Conservation (phyloP, 192 early-diverging fungal genomes). For the Rhizophagus sp. region DNA sequence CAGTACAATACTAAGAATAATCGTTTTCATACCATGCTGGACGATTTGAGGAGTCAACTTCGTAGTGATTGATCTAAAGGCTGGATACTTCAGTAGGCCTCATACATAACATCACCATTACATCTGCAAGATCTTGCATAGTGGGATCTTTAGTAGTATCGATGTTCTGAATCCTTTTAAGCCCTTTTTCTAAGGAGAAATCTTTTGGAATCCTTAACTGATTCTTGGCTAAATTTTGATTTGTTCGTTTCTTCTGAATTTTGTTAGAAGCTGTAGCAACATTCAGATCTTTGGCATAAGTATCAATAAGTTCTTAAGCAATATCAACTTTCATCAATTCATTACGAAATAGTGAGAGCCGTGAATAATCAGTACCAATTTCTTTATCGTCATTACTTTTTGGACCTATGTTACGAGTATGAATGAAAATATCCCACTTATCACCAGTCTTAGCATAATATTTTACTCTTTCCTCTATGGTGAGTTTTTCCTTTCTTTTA, state of each 20-base stretch:
- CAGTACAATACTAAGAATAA: slow-evolving; percentile 30
- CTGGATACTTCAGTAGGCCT: slow-evolving; percentile 14
- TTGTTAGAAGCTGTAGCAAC: slow-evolving; percentile 20
- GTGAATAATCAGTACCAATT: neutral
- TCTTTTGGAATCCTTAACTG: neutral
- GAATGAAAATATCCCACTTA: neutral
- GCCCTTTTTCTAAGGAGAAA: slow-evolving; percentile 6
- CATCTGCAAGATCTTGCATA: slow-evolving; percentile 17
- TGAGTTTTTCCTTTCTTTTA: neutral
- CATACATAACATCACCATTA: neutral
- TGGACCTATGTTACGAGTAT: neutral
- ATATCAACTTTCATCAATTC: neutral
- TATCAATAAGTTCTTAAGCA: slow-evolving; percentile 1
- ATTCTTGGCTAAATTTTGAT: neutral
- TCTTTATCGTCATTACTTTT: neutral
- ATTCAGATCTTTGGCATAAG: neutral
- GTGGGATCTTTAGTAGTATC: neutral
- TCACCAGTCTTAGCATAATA: neutral
- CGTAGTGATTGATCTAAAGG: slow-evolving; percentile 8
- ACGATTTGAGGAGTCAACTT: neutral
- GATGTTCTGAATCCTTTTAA: neutral
- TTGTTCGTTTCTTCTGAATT: slow-evolving; percentile 10
- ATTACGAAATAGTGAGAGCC: neutral
- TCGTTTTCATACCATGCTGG: slow-evolving; percentile 11
- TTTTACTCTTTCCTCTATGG: too few relatives aligned